phyloP scores from a whole-genome alignment of 495 filamentous ascomycete species.

The Terfezia claveryi region DNA sequence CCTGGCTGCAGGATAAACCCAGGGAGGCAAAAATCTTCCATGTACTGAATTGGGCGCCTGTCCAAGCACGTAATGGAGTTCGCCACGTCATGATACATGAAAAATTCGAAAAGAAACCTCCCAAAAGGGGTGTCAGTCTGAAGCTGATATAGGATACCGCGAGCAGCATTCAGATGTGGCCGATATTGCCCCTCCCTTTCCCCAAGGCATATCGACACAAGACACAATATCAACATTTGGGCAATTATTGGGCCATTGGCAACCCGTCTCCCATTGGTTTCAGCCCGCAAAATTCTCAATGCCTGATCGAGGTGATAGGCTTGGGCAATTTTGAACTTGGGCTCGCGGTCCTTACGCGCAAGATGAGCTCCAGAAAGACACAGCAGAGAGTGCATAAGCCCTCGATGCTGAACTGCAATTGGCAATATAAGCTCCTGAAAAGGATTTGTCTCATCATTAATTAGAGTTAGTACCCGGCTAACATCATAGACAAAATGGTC shows the following conservation, averaged over 20 bases:
- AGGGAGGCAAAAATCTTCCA: constrained; percentile 42
- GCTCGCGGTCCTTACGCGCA: constrained; percentile 26
- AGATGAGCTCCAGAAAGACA: constrained; percentile 71
- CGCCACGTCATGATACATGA: constrained; percentile 72
- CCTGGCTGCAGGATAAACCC: constrained; percentile 52
- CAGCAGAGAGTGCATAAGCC: constrained; percentile 82
- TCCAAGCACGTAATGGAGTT: constrained; percentile 56
- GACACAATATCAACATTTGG: constrained; percentile 62
- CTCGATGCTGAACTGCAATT: constrained; percentile 60
- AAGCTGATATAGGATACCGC: constrained; percentile 34
- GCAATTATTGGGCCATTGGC: constrained; percentile 37
- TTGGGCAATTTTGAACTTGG: constrained; percentile 27
- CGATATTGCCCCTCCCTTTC: constrained; percentile 58
- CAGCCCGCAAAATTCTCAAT: constrained; percentile 32
- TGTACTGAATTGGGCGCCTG: constrained; percentile 30
- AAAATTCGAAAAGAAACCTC: constrained; percentile 77
- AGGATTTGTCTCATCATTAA: constrained; percentile 67
- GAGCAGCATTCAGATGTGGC: constrained; percentile 56
- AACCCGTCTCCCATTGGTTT: constrained; percentile 23
- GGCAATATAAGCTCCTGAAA: constrained; percentile 77
- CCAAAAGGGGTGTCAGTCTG: constrained; percentile 37
- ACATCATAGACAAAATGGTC: constrained; percentile 70
- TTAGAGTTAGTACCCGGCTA: constrained; percentile 59
- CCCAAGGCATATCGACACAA: constrained; percentile 62
- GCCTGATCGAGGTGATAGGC: constrained; percentile 39